Base-by-base conservation (phyloP, 306 rosid species). In the Ammopiptanthus mongolicus region DNA sequence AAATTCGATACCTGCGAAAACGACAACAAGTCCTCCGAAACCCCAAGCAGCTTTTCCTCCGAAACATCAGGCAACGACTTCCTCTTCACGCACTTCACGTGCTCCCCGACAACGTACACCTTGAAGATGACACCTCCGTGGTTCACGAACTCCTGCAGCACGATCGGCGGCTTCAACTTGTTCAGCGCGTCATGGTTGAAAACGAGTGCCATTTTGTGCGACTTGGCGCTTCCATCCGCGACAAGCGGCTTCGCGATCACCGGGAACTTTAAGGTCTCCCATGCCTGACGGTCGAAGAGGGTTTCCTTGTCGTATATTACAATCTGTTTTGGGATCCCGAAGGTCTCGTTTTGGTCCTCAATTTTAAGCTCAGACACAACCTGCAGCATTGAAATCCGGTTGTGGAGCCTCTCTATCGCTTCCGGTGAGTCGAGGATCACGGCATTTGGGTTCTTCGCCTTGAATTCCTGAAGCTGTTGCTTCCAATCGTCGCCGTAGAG, bases 41-140 rank as follows among this genome's bases (percentile, higher is more conserved):
- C 82, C 3, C 78, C 90, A 36, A 71, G 81, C 75, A 76, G 2
- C 69, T 82, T 87, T 65, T 93, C 97, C 34, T 91, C 93, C 0
- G 95, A 84, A 2, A 93, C 96, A 53, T 93, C 97, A 0, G 98
- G 98, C 53, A 93, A 81, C 1, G 98, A 93, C 82, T 91, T 93
- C 71, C 97, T 78, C 89, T 89, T 93, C 39, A 91, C 98, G 74
- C 98, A 91, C 23, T 81, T 75, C 57, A 93, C 98, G 44, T 84
- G 72, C 50, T 81, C 85, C 11, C 98, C 97, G 0, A 85, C 98
- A 0, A 93, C 98, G 34, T 89, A 93, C 11, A 93, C 98, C 88
- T 93, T 91, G 77, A 93, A 93, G 10, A 93, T 91, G 39, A 93
- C 98, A 3, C 98, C 98, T 0, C 98, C 98, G 55, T 93, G 98